Percentiles rank a stretch among this genome's conserved stretches.
phyloP scores from a whole-genome alignment of 2,329 filamentous ascomycete species.

The Teratosphaeria nubilosa region DNA sequence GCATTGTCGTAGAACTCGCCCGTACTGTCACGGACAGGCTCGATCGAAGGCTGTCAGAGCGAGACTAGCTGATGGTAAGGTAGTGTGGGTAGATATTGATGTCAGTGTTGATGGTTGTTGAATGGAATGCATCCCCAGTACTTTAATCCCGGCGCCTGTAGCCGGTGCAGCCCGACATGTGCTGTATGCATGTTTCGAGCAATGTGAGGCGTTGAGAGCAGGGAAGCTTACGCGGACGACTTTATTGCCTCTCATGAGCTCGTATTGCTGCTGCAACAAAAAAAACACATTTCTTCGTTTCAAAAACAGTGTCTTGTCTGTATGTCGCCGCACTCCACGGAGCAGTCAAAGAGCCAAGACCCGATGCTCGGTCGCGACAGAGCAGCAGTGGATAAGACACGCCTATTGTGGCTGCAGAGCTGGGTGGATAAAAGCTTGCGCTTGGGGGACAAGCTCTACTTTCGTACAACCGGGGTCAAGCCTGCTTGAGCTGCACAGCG shows the following conservation, averaged over 20 bases:
- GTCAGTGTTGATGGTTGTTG: background rate
- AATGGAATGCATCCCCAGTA: background rate
- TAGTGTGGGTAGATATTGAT: too few relatives aligned
- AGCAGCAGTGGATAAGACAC: background rate
- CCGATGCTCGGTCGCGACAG: background rate
- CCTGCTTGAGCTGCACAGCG: background rate
- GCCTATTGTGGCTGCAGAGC: background rate
- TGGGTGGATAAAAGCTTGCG: background rate
- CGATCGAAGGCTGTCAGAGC: too few relatives aligned
- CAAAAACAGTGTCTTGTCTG: background rate
- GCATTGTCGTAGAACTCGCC: too few relatives aligned
- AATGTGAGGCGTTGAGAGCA: background rate
- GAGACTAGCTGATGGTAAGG: too few relatives aligned
- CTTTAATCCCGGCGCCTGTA: background rate
- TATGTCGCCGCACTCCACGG: background rate
- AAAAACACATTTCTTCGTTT: background rate
- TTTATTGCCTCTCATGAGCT: background rate
- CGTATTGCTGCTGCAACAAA: background rate
- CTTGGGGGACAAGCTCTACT: background rate
- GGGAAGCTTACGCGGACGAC: background rate
- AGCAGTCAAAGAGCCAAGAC: background rate
- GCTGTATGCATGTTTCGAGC: background rate
- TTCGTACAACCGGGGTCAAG: background rate
- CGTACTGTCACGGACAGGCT: too few relatives aligned
- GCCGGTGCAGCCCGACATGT: background rate